Evolutionary conservation across 176 grass and related monocot genomes (phyloP).

Genomic region (Secale cereale): DNA sequence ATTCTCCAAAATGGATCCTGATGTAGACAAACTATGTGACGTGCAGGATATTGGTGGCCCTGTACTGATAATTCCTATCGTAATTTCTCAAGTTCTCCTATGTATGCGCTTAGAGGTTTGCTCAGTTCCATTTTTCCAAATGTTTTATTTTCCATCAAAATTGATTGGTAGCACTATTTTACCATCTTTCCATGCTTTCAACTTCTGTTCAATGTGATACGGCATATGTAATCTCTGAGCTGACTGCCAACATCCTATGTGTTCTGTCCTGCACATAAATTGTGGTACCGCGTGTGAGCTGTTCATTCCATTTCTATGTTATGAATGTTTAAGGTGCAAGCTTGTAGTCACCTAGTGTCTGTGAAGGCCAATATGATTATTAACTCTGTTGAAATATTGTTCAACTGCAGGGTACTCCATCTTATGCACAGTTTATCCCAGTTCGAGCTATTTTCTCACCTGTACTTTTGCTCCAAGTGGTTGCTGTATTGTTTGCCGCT

Average conservation of each 20-base stretch:
- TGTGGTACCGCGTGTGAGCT: neutral
- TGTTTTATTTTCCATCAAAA: neutral
- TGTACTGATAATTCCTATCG: slow-evolving; percentile 62
- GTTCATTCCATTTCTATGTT: neutral
- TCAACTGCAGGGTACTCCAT: slow-evolving; percentile 53
- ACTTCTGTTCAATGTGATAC: slow-evolving; percentile 11
- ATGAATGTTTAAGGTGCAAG: neutral
- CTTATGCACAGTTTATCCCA: slow-evolving; percentile 51
- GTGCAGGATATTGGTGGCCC: slow-evolving; percentile 63
- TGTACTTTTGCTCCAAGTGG: slow-evolving; percentile 67
- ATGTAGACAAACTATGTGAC: slow-evolving; percentile 34
- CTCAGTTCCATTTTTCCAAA: slow-evolving; percentile 17
- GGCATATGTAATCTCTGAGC: neutral
- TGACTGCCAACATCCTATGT: neutral
- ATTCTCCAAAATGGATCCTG: slow-evolving; percentile 31
- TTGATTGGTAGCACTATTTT: neutral
- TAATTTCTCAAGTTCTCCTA: slow-evolving; percentile 65
- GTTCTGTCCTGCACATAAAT: neutral
- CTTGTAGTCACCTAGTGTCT: neutral
- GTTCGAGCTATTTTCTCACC: slow-evolving; percentile 63
- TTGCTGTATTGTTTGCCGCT: slow-evolving; percentile 32
- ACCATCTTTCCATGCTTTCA: neutral
- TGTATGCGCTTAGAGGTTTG: slow-evolving; percentile 78
- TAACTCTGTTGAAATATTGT: neutral
- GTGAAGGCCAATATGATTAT: neutral